Percentiles rank a stretch among this genome's conserved stretches.
Evolutionary conservation across 2,329 filamentous ascomycete species (phyloP).

Genomic region (Fusarium multiceps): DNA sequence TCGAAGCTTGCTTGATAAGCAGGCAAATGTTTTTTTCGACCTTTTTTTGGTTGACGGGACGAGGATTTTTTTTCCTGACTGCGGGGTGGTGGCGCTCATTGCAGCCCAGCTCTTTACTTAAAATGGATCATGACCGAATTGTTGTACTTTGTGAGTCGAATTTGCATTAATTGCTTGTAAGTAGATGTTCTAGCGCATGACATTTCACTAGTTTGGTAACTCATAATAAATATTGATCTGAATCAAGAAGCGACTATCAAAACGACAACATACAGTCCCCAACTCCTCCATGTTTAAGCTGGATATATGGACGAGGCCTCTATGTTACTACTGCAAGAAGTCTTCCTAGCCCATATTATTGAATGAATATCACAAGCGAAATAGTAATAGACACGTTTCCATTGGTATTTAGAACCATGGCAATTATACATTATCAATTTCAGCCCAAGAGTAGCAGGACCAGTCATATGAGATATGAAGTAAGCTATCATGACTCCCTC

Average conservation of each 20-base stretch:
- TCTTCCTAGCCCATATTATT: background rate
- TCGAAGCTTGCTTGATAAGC: conserved; percentile 47
- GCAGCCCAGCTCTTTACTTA: conserved; percentile 18
- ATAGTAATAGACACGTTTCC: background rate
- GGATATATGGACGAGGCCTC: background rate
- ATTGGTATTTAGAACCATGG: background rate
- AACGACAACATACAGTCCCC: background rate
- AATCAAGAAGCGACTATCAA: background rate
- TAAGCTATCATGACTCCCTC: background rate
- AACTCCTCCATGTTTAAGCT: background rate
- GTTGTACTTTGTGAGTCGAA: background rate
- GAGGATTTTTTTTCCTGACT: conserved; percentile 44
- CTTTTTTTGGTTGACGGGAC: conserved; percentile 31
- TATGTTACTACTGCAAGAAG: background rate
- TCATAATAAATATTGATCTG: background rate
- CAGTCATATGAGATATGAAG: background rate
- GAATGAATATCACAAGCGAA: no score
- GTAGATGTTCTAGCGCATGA: background rate
- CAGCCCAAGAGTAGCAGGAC: background rate
- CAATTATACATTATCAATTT: background rate
- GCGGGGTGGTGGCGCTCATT: conserved; percentile 45
- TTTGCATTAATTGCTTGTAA: background rate
- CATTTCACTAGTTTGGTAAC: background rate
- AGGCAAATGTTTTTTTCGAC: conserved; percentile 39
- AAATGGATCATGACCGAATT: conserved; percentile 10